phyloP scores from a whole-genome alignment of 2,329 filamentous ascomycete genomes.

The Ramichloridium luteum region DNA sequence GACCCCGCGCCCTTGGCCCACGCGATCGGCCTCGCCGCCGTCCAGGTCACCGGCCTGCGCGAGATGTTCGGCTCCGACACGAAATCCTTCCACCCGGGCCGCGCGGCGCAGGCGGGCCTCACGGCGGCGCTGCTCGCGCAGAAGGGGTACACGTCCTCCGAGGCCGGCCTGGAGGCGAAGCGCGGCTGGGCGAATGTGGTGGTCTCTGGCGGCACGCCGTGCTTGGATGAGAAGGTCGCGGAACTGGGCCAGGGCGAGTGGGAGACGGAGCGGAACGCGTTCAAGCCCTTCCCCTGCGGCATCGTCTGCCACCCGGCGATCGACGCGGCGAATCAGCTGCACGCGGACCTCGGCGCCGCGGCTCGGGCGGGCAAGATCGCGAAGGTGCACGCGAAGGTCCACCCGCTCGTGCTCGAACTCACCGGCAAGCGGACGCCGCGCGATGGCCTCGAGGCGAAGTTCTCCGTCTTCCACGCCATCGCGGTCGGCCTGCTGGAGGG shows the following conservation, averaged over 20 bases:
- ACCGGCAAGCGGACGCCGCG: constrained; percentile 39
- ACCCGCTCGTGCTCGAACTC: constrained; percentile 42
- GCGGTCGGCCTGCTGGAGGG: constrained; percentile 40
- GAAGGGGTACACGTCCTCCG: constrained; percentile 39
- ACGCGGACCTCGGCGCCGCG: constrained; percentile 26
- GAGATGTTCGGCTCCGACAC: constrained; percentile 46
- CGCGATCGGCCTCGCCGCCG: constrained; percentile 42
- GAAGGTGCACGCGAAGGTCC: constrained; percentile 33
- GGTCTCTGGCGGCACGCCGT: constrained; percentile 26
- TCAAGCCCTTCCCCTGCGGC: constrained; percentile 47
- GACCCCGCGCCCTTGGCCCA: constrained; percentile 31
- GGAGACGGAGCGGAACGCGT: constrained; percentile 43
- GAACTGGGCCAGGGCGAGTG: constrained; percentile 30
- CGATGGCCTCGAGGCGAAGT: constrained; percentile 42
- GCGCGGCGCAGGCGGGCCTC: constrained; percentile 41
- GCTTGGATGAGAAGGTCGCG: constrained; percentile 28
- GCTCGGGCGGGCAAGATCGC: constrained; percentile 24
- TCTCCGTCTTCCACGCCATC: constrained; percentile 44
- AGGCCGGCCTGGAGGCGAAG: constrained; percentile 39
- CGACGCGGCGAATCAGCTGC: constrained; percentile 39
- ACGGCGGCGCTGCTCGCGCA: constrained; percentile 35
- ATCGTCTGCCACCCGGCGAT: constrained; percentile 46
- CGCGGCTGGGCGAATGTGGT: constrained; percentile 44
- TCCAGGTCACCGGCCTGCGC: constrained; percentile 41
- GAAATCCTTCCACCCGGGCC: constrained; percentile 44